Base-by-base conservation (phyloP, 2,329 filamentous ascomycete genomes). In the Aureobasidium uvarum region DNA sequence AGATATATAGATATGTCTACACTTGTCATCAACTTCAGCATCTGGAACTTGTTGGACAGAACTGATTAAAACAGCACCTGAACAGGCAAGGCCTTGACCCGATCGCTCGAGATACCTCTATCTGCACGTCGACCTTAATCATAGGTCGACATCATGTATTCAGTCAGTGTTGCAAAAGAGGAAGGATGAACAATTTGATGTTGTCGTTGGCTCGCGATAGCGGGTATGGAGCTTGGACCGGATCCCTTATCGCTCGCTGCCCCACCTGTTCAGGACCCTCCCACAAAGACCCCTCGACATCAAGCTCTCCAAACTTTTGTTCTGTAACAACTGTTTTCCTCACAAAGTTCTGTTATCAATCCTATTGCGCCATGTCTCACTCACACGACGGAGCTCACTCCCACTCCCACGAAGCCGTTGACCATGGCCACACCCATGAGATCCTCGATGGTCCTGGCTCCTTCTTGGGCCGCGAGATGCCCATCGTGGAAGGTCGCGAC, bases 401-500 rank as follows among this genome's bases (percentile, higher is more conserved):
- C 3, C 75, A 78, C 59, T 71, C 71, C 3, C 73, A 75, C 48
- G 73, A 74, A 66, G 76, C 73, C 64, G 83, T 82, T 48, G 90
- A 94, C 74, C 95, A 98, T 77, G 95, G 95, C 72, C 95, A 99
- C 81, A 91, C 89, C 1, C 95, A 98, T 77, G 95, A 98, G 82
- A 92, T 98, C 73, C 89, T 97, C 70, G 89, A 95, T 74, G 94
- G 94, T 0, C 95, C 95, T 0, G 95, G 95, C 51, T 96, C 92
- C 74, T 98, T 90, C 76, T 78, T 95, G 38, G 89, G 89, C 59
- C 88, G 95, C 18, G 95, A 98, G 80, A 93, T 96, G 91, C 95
- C 94, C 68, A 90, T 98, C 65, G 86, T 92, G 69, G 90, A 96
- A 71, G 92, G 92, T 13, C 85, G 94, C 64, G 84, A 93, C 75